These are phyloP conservation scores for Botrytis elliptica DNA, from an alignment of 2,329 filamentous ascomycete genomes.

Conservation along the genomic window DNA sequence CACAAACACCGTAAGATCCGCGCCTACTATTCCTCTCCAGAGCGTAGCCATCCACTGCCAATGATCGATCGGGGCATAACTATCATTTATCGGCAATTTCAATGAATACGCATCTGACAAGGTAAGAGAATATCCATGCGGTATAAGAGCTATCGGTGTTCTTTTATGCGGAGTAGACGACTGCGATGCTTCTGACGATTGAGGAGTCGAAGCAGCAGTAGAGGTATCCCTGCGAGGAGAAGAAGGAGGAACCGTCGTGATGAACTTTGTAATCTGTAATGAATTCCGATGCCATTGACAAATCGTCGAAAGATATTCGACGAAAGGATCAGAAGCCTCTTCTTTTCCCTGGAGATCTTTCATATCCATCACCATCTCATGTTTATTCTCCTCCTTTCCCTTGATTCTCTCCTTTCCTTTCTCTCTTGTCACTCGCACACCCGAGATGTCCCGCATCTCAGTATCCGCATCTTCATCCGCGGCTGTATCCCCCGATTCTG, in stretches of 20 bases:
- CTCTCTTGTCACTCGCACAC: not conserved
- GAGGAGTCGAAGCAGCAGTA: not conserved
- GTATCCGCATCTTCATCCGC: constrained; percentile 20
- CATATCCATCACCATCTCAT: constrained; percentile 4
- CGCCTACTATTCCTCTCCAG: constrained; percentile 81
- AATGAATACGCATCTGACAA: constrained; percentile 74
- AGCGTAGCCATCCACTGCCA: constrained; percentile 97
- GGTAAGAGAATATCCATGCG: constrained; percentile 76
- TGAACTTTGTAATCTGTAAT: constrained; percentile 63
- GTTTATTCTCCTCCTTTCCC: not conserved
- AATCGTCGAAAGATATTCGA: constrained; percentile 66
- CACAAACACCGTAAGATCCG: constrained; percentile 76
- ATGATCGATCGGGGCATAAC: constrained; percentile 81
- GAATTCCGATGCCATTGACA: constrained; percentile 74
- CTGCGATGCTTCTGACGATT: not conserved
- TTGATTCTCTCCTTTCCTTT: not conserved
- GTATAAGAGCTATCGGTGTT: constrained; percentile 72
- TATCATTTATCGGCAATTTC: constrained; percentile 70
- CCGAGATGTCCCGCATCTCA: constrained; percentile 26
- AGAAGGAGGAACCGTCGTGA: constrained; percentile 42
- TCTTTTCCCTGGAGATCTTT: not conserved
- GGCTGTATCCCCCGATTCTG: not conserved
- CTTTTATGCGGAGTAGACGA: constrained; percentile 31
- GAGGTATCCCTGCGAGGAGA: constrained; percentile 7
- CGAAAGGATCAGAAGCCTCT: constrained; percentile 43